Evolutionary conservation across 2,329 filamentous ascomycete species (phyloP), one percentile per base, ranked within the genome.

Genomic region (Exophiala sp.): DNA sequence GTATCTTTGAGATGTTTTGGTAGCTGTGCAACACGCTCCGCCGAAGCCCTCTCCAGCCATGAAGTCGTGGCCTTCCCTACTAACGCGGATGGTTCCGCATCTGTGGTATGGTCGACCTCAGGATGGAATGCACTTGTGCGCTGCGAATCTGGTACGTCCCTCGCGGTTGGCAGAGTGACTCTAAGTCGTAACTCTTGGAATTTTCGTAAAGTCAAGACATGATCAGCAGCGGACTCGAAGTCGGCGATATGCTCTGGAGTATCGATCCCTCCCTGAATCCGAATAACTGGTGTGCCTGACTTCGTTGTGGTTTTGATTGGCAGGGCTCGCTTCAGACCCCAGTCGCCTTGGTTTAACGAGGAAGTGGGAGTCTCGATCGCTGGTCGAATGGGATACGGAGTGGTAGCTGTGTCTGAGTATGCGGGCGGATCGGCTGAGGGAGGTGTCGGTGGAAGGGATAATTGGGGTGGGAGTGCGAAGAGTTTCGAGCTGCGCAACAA

Each of bases 221-320:
- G 89, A 69, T 96, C 89, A 52, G 86, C 82, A 0, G 91, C 88
- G 35, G 88, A 91, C 59, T 84, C 79, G 71, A 91, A 97, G 66
- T 96, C 91, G 66, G 91, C 96, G 62, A 96, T 80, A 69, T 91
- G 87, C 72, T 96, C 91, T 63, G 85, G 81, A 2, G 89, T 88
- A 75, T 97, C 92, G 60, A 95, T 80, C 56, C 87, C 81, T 65
- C 84, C 85, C 50, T 53, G 53, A 62, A 97, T 74, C 60, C 89
- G 83, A 50, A 96, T 81, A 46, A 88, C 77, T 8, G 91, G 88
- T n/a, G 84, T 85, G 5, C 85, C 83, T 5, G 84, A 84, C 50
- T 83, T 82, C 16, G 84, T 82, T 4, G 89, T 91, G 2, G 87
- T 85, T 68, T 86, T 86, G 7, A 86, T 73, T 1, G 92, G 92